Evolutionary conservation across 331 rosid genomes (phyloP), one percentile per base, ranked within the genome.

Genomic region (Quercus phellos): DNA sequence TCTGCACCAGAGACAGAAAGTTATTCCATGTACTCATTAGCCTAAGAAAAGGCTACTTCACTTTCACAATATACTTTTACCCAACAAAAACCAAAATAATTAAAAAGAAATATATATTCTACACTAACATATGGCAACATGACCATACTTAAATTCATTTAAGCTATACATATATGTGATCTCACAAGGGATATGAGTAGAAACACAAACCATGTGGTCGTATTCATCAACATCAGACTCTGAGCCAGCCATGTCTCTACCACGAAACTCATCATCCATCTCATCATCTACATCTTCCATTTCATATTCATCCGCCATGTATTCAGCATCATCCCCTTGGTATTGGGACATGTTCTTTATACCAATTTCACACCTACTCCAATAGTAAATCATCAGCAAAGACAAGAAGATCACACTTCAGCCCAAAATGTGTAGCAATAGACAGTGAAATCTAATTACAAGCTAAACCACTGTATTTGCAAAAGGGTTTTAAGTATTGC

Each of bases 231-330:
- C 90, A 58, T 89, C 96, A 30, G 97, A 87, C 29, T 90, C 98
- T 16, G 97, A 86, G 76, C 88, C 96, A 2, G 87, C 96, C 77
- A 82, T 74, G 7, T 84, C 96, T 88, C 93, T 82, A 30, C 85
- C 88, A 26, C 78, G 89, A 83, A 84, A 82, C 71, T 66, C 71
- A 66, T 66, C 70, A 79, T 93, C 91, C 81, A 88, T 69, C 71
- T 93, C 93, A 51, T 90, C 94, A 64, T 87, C 94, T 32, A 85
- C 91, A 77, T 90, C 94, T 34, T 85, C 95, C 95, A 91, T 84
- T 73, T 91, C 97, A 82, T 90, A 91, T 70, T 91, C 94, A 10
- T 91, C 92, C 6, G 86, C 88, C 67, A 63, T 85, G 17, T 88
- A 84, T 16, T 89, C 96, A 74, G 87, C 82, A 21, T 84, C 92